Evolutionary conservation across 495 filamentous ascomycete genomes (phyloP).

Genomic region (Talaromyces thailandensis): DNA sequence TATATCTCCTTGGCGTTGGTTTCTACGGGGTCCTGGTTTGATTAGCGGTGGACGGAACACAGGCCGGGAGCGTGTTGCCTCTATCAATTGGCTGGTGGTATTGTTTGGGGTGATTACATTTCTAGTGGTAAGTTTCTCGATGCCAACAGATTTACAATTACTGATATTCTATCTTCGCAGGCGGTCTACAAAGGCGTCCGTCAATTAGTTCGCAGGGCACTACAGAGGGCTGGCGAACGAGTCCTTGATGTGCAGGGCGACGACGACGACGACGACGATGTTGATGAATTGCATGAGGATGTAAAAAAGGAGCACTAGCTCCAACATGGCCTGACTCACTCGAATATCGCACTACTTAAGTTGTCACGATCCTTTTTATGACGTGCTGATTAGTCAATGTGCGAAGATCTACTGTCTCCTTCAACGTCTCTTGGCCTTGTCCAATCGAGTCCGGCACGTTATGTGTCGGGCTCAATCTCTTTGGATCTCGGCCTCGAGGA

Average conservation of each 20-base stretch:
- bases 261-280: slow-evolving; percentile 61
- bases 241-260: slow-evolving; percentile 79
- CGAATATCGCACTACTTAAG: slow-evolving; percentile 70
- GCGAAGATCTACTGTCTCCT: slow-evolving; percentile 62
- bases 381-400: slow-evolving; percentile 90
- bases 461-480: slow-evolving; percentile 24
- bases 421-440: slow-evolving; percentile 22
- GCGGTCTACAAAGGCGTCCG: slow-evolving; percentile 72
- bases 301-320: slow-evolving; percentile 3
- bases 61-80: slow-evolving; percentile 64
- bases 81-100: slow-evolving; percentile 68
- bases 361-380: slow-evolving; percentile 71
- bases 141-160: neutral
- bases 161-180: slow-evolving; percentile 32
- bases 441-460: slow-evolving; percentile 21
- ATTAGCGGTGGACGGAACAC: slow-evolving; percentile 45
- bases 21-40: slow-evolving; percentile 47
- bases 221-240: slow-evolving; percentile 67
- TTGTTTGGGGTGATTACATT: slow-evolving; percentile 75
- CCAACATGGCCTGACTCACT: neutral
- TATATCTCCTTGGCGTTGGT: slow-evolving; percentile 67
- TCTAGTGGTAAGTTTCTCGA: slow-evolving; percentile 53
- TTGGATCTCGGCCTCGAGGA: slow-evolving; percentile 21
- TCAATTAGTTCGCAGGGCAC: slow-evolving; percentile 53
- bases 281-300: slow-evolving; percentile 23